Base-by-base conservation (phyloP, 176 grass and related monocot species). In the Oropetium thomaeum region DNA sequence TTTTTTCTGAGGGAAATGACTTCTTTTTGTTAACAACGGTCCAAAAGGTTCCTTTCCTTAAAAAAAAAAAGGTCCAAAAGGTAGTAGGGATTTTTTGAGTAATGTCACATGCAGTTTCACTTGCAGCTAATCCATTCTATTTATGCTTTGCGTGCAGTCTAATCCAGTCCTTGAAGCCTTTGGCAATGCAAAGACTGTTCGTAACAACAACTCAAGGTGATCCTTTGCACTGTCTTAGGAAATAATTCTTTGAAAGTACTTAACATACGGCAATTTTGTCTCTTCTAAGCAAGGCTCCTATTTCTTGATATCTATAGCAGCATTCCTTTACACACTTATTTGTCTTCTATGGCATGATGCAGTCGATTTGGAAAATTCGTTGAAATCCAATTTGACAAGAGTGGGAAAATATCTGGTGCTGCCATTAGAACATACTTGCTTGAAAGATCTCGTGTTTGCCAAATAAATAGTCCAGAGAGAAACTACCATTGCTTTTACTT, bases 341-440 rank as follows among this genome's bases (percentile, higher is more conserved):
- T 48, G 59, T 82, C 58, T 79, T 58, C 29, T 19, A 48, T 45
- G 66, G 67, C 58, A 73, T 82, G 51, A 62, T 89, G 41, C 69
- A 99, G 96, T 88, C 96, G 92, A 69, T 99, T 99, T 84, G 96
- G 96, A 54, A 99, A 99, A 69, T 99, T 99, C 80, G 96, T 99
- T 37, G 96, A 99, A 70, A 92, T 99, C 58, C 96, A 99, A 75
- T 99, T 99, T 52, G 91, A 95, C 57, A 93, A 92, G 40, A 95
- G 76, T 34, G 87, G 96, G 73, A 92, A 82, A 70, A 99, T 99
- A 82, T 99, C 86, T 66, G 96, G 96, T 73, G 96, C 96, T 87
- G 96, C 96, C 55, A 93, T 99, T 59, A 86, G 92, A 79, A 99
- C 96, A 39, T 99, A 99, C 82, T 90, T 99, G 92, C 96, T 99